Conservation (phyloP, 257 asterid species). For the Henckelia pumila region DNA sequence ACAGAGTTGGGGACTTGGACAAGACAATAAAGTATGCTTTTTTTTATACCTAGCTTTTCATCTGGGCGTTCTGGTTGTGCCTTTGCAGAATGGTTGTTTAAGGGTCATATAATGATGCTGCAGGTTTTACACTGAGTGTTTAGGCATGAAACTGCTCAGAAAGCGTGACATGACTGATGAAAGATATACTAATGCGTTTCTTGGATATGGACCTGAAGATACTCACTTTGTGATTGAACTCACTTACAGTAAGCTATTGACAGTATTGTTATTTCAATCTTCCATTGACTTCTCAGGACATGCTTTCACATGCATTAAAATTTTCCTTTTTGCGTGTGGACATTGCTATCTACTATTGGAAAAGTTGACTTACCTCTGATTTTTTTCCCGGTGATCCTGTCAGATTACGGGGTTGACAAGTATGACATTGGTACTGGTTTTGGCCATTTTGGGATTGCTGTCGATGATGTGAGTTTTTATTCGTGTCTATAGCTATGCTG, state of each 20-base stretch:
- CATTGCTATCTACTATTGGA: constrained; percentile 12
- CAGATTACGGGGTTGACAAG: constrained; percentile 93
- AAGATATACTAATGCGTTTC: constrained; percentile 93
- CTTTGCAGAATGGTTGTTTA: constrained; percentile 12
- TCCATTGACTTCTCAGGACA: constrained; percentile 16
- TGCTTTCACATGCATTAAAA: constrained; percentile 22
- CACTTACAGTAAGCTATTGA: constrained; percentile 74
- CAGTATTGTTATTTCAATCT: constrained; percentile 10
- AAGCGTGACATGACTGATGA: constrained; percentile 94
- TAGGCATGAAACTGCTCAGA: constrained; percentile 95
- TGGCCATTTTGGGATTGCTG: constrained; percentile 97
- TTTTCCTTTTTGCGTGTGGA: background rate
- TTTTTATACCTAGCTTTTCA: constrained; percentile 1
- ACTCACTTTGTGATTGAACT: constrained; percentile 96
- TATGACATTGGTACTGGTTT: constrained; percentile 90
- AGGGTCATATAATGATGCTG: constrained; percentile 28
- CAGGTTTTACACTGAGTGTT: constrained; percentile 96
- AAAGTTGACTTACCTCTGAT: constrained; percentile 18
- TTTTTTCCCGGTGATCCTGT: constrained; percentile 25
- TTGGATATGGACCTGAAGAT: constrained; percentile 98
- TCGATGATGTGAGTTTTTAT: constrained; percentile 82
- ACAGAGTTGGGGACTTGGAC: constrained; percentile 97
- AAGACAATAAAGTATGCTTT: constrained; percentile 82
- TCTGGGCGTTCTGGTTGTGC: constrained; percentile 29
- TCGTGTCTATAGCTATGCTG: constrained; percentile 15